phyloP scores from a whole-genome alignment of 2,329 filamentous ascomycete species.

The Pseudonectria buxi region DNA sequence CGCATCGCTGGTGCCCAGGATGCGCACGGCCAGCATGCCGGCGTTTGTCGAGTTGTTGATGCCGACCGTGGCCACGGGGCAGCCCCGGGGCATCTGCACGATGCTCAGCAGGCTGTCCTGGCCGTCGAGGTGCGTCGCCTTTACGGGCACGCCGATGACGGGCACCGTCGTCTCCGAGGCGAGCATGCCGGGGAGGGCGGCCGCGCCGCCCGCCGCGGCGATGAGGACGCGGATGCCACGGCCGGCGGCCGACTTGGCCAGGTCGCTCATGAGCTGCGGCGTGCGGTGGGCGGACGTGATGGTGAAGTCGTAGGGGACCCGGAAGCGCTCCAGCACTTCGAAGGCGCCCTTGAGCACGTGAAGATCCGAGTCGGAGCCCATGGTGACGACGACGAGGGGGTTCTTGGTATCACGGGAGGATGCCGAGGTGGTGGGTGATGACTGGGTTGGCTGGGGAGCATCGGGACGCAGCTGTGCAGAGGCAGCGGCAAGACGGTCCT shows the following conservation, averaged over 20 bases:
- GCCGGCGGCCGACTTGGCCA: slow-evolving; percentile 55
- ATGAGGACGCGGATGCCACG: slow-evolving; percentile 68
- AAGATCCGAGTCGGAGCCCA: slow-evolving; percentile 78
- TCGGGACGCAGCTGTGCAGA: slow-evolving; percentile 31
- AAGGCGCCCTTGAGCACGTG: slow-evolving; percentile 59
- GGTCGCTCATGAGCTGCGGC: slow-evolving; percentile 60
- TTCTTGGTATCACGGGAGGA: slow-evolving; percentile 24
- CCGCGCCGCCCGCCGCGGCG: slow-evolving; percentile 68
- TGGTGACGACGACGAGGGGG: slow-evolving; percentile 68
- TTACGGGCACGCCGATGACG: slow-evolving; percentile 72
- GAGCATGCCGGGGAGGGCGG: slow-evolving; percentile 68
- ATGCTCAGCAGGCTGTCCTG: slow-evolving; percentile 66
- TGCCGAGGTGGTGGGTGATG: slow-evolving; percentile 2
- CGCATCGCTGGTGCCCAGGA: slow-evolving; percentile 53
- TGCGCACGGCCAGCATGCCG: slow-evolving; percentile 62
- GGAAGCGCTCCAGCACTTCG: slow-evolving; percentile 60
- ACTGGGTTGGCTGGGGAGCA: slow-evolving; percentile 9
- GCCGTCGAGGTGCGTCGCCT: slow-evolving; percentile 65
- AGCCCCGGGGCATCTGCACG: slow-evolving; percentile 70
- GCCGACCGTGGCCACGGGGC: slow-evolving; percentile 68
- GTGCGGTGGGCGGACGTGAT: slow-evolving; percentile 80
- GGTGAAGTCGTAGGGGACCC: slow-evolving; percentile 64
- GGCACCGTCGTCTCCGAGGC: slow-evolving; percentile 64
- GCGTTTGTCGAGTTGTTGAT: slow-evolving; percentile 79
- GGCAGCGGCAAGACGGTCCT: slow-evolving; percentile 42